These are phyloP conservation scores for Penicillium daleae DNA, from an alignment of 495 filamentous ascomycete species.

Conservation along the genomic window DNA sequence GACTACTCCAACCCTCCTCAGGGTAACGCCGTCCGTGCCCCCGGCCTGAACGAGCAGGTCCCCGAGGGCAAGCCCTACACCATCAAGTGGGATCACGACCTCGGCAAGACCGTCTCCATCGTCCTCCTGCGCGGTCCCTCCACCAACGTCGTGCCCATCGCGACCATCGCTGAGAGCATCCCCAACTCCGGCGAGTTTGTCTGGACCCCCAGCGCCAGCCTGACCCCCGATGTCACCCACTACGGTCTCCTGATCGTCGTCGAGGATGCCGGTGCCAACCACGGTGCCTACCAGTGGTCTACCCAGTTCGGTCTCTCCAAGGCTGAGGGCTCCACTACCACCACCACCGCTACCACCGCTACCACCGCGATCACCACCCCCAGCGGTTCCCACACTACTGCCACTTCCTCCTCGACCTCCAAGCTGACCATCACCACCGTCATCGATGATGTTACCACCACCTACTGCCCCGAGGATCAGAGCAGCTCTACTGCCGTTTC, in stretches of 20 bases:
- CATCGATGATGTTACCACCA: constrained; percentile 23
- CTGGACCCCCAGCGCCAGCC: constrained; percentile 57
- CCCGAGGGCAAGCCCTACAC: constrained; percentile 58
- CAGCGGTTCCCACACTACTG: constrained; percentile 22
- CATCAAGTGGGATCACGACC: constrained; percentile 63
- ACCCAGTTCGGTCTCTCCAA: constrained; percentile 71
- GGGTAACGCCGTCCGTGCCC: constrained; percentile 62
- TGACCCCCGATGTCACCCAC: constrained; percentile 54
- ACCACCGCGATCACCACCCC: constrained; percentile 30
- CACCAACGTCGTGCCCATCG: constrained; percentile 56
- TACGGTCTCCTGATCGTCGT: constrained; percentile 71
- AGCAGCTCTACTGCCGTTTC: constrained; percentile 19
- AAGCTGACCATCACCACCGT: constrained; percentile 18
- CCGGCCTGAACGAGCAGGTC: constrained; percentile 56
- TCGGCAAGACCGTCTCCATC: constrained; percentile 56
- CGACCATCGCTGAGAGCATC: constrained; percentile 58
- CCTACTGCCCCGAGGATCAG: constrained; percentile 29
- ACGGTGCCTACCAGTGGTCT: constrained; percentile 61
- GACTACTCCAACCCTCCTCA: constrained; percentile 50
- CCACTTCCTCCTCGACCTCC: constrained; percentile 27
- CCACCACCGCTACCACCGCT: constrained; percentile 30
- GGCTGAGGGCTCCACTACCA: constrained; percentile 40
- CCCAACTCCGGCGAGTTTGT: constrained; percentile 60
- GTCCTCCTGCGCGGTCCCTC: constrained; percentile 66
- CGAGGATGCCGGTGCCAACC: constrained; percentile 54